A percentile compares a stretch with the other conserved stretches of the same genome.
phyloP scores from a whole-genome alignment of 2,329 filamentous ascomycete species.

The Alternaria incomplexa region DNA sequence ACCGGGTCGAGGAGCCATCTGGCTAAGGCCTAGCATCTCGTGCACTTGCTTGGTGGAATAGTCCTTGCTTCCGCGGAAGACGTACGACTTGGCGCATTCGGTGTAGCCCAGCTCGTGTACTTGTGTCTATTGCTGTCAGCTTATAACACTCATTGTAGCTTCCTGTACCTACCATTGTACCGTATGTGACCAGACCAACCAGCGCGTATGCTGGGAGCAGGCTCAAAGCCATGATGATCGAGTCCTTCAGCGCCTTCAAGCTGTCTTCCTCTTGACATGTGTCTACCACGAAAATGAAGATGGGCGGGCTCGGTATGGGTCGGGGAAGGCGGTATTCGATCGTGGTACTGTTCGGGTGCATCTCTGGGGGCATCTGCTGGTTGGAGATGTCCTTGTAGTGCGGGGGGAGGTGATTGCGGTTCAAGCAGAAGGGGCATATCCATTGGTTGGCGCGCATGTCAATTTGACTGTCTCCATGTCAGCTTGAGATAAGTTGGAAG shows the following conservation, averaged over 20 bases:
- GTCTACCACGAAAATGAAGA: constrained; percentile 87
- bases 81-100: constrained; percentile 97
- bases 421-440: constrained; percentile 89
- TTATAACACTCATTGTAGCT: background rate
- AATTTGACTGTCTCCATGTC: constrained; percentile 66
- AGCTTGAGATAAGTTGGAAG: constrained; percentile 13
- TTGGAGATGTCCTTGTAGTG: constrained; percentile 91
- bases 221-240: constrained; percentile 83
- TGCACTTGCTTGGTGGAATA: constrained; percentile 99
- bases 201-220: constrained; percentile 81
- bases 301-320: constrained; percentile 83
- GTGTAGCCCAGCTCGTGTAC: constrained; percentile 98
- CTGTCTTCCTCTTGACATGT: constrained; percentile 89
- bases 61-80: constrained; percentile 97
- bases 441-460: constrained; percentile 83
- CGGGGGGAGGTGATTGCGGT: constrained; percentile 79
- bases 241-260: constrained; percentile 81
- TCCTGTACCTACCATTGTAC: constrained; percentile 75
- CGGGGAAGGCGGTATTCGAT: constrained; percentile 84
- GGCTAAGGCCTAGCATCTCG: constrained; percentile 90
- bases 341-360: constrained; percentile 83
- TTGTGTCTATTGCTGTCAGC: constrained; percentile 68
- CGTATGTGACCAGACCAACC: constrained; percentile 84
- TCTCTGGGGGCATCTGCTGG: constrained; percentile 81
- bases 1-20: constrained; percentile 72